phyloP scores from a whole-genome alignment of 2,329 filamentous ascomycete genomes.

The Helotiales sp. region DNA sequence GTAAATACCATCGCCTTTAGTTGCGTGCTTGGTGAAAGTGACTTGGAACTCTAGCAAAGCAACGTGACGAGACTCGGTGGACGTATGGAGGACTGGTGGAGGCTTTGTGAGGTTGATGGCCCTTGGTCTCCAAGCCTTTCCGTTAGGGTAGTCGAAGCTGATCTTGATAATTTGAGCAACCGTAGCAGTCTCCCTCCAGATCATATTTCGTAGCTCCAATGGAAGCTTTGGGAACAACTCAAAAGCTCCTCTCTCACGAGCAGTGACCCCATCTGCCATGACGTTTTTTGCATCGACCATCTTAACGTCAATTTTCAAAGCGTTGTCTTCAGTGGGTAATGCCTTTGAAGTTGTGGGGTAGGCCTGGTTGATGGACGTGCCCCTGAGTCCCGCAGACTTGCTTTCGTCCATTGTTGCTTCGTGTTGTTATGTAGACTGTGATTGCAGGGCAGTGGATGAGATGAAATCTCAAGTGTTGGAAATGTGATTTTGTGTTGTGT shows the following conservation, averaged over 20 bases:
- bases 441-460: too few species aligned
- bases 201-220: neutral
- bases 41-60: neutral
- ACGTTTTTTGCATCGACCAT: neutral
- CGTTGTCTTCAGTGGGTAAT: too few species aligned
- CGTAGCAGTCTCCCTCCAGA: neutral
- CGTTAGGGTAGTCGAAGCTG: too few species aligned
- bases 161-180: neutral
- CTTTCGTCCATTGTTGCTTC: neutral
- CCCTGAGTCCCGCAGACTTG: neutral
- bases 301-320: too few species aligned
- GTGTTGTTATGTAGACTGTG: neutral
- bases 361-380: neutral
- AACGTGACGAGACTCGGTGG: neutral
- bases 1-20: neutral
- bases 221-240: neutral
- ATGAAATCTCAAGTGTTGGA: too few species aligned
- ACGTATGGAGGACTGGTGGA: neutral
- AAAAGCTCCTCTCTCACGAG: neutral
- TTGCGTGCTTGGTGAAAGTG: neutral
- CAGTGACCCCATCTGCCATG: too few species aligned
- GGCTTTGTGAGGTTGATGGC: neutral
- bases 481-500: too few species aligned
- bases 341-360: neutral
- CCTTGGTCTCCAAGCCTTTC: neutral